Evolutionary conservation across 257 asterid genomes (phyloP).

Genomic region (Nicotiana noctiflora): DNA sequence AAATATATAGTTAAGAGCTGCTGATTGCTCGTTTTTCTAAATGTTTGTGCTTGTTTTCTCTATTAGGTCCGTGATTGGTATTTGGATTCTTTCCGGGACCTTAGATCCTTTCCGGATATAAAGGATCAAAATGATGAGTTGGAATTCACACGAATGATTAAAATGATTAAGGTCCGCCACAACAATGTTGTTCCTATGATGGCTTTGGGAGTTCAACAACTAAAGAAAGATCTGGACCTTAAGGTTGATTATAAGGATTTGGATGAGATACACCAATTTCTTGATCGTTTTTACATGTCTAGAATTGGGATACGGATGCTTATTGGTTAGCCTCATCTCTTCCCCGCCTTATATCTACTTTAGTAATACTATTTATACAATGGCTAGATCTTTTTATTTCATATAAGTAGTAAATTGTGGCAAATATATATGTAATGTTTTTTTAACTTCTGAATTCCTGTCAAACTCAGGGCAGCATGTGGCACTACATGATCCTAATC

Average conservation of each 20-base stretch:
- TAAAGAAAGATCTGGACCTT: slow-evolving; percentile 60
- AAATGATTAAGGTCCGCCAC: slow-evolving; percentile 89
- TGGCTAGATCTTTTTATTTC: not conserved
- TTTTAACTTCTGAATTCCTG: slow-evolving; percentile 8
- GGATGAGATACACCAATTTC: slow-evolving; percentile 76
- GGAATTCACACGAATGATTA: slow-evolving; percentile 78
- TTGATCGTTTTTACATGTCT: slow-evolving; percentile 90
- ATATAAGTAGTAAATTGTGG: not conserved
- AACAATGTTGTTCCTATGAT: slow-evolving; percentile 94
- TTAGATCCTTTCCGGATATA: slow-evolving; percentile 63
- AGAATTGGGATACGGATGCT: slow-evolving; percentile 97
- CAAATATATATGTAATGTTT: slow-evolving; percentile 6
- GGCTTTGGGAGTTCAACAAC: slow-evolving; percentile 97
- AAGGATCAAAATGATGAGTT: slow-evolving; percentile 59
- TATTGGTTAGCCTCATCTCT: slow-evolving; percentile 48
- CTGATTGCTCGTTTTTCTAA: not conserved
- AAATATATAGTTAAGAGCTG: not conserved
- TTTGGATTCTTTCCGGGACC: slow-evolving; percentile 89
- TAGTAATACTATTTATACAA: not conserved
- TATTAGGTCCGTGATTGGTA: slow-evolving; percentile 75
- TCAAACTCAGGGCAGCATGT: slow-evolving; percentile 86
- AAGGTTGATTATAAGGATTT: slow-evolving; percentile 49
- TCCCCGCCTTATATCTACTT: not conserved
- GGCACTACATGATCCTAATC: slow-evolving; percentile 86
- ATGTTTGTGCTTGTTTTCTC: not conserved